Base-by-base conservation (phyloP, 2,329 filamentous ascomycete genomes). In the Fusarium udum region DNA sequence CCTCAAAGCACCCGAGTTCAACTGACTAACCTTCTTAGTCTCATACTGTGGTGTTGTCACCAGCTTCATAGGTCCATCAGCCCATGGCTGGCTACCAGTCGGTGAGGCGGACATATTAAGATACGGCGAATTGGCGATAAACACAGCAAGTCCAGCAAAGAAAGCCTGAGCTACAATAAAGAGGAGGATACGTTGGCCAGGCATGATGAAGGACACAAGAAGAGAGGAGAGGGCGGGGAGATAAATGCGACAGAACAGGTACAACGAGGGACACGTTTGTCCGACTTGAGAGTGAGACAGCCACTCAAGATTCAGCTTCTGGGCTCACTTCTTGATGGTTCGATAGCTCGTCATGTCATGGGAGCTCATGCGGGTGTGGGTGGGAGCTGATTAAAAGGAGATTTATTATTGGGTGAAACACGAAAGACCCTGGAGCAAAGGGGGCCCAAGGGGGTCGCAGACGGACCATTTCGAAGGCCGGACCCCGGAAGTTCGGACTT, bases 11-110 rank as follows among this genome's bases (percentile, higher is more conserved):
- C 20, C 37, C 3, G 18, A 26, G 20, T 45, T n/a, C 24, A 48
- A n/a, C 56, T 55, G n/a, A 32, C 71, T 61, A 67, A 87, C 86
- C 83, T 87, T 87, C 67, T 86, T 84, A 7, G 86, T 87, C 75
- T 84, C 82, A 71, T 83, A 87, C 67, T 87, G 85, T 24, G 88
- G 88, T 61, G 88, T 90, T 7, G 82, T 80, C 49, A 90, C 83
- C 64, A 90, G 82, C 77, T 83, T 83, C 79, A 90, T 85, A 39
- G 88, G 88, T 40, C 82, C 79, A 75, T 90, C 87, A 6, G 88
- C 88, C 88, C 88, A 90, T 36, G 65, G 69, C 61, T 76, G 52
- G 26, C 24, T 76, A 32, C 24, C 26, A n/a, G 72, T 78, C 28
- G 78, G 81, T 32, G 77, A 72, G 58, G 59, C 63, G n/a, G 76